Evolutionary conservation across 2,329 filamentous ascomycete species (phyloP).

Genomic region (Scytalidium sp.): DNA sequence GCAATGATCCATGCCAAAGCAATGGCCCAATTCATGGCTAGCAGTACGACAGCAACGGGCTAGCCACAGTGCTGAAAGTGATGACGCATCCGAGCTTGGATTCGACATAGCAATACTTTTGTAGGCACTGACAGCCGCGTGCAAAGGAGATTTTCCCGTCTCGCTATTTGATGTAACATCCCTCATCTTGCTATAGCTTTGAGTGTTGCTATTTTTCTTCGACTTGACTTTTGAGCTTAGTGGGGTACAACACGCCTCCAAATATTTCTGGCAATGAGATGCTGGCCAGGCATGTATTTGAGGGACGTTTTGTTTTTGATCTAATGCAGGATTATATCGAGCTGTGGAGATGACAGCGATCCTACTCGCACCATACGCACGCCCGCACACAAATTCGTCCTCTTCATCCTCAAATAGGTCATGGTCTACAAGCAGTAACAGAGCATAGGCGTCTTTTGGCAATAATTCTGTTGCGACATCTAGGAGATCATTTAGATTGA

Average conservation of each 20-base stretch:
- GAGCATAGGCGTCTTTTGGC: slow-evolving; percentile 22
- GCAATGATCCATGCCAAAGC: slow-evolving; percentile 65
- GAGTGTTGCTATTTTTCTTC: slow-evolving; percentile 11
- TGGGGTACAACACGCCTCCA: slow-evolving; percentile 35
- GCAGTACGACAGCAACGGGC: slow-evolving; percentile 54
- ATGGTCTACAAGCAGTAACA: slow-evolving; percentile 22
- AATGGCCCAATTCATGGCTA: slow-evolving; percentile 66
- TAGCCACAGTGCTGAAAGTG: slow-evolving; percentile 50
- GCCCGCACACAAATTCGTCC: slow-evolving; percentile 61
- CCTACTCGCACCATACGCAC: not conserved
- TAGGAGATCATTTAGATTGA: slow-evolving; percentile 22
- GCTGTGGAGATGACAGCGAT: slow-evolving; percentile 48
- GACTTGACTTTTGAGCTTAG: slow-evolving; percentile 7
- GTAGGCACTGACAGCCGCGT: slow-evolving; percentile 29
- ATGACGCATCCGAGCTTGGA: slow-evolving; percentile 16
- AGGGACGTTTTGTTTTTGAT: slow-evolving; percentile 4
- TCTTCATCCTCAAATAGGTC: slow-evolving; percentile 39
- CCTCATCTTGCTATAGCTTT: not conserved
- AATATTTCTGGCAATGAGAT: slow-evolving; percentile 55
- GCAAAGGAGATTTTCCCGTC: slow-evolving; percentile 24
- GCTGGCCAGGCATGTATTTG: slow-evolving; percentile 59
- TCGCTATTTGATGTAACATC: not conserved
- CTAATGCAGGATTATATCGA: slow-evolving; percentile 51
- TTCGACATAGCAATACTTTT: slow-evolving; percentile 9
- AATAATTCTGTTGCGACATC: slow-evolving; percentile 21